Evolutionary conservation across 306 rosid species (phyloP), one percentile per base, ranked within the genome.

Genomic region (Malus fusca): DNA sequence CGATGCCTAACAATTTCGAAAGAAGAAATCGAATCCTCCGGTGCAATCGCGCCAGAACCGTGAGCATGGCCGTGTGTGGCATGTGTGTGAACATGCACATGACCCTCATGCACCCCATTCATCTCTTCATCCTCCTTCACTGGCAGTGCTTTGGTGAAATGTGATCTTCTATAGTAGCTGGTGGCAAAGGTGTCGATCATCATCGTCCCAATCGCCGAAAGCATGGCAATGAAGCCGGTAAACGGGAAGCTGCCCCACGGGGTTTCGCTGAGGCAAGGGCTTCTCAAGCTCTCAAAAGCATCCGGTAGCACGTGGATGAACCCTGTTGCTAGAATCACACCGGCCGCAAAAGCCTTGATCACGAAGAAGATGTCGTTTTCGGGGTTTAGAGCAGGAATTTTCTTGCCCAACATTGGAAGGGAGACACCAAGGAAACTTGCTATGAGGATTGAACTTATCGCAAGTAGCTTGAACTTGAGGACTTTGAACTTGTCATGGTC

Each of bases 21-120:
- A 14, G 90, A 53, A 25, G 84, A 59, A 51, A 35, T 4, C 6
- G 51, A 69, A 6, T 44, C 79, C 82, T 17, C 70, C 19, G 43
- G 3, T 18, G 42, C 25, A n/a, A 72, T 40, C 0, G 48, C 62
- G 10, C 68, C 51, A 1, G 98, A 77, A 61, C 97, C 99, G 74
- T 95, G 97, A 68, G 98, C 87, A 77, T 92, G 99, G 15, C 99
- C 99, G 61, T 95, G 99, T 1, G 99, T 87, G 64, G 97, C 91
- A 78, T 95, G 99, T 2, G 97, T 92, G 78, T 90, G 99, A 23
- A 92, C 97, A 84, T 95, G 99, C 12, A 95, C 82, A 70, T 92
- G 99, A 76, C 88, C 93, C 33, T 74, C 85, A 75, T 87, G 99
- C 30, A 44, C 79, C 21, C 60, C 69, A 35, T n/a, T 30, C 71